phyloP scores from a whole-genome alignment of 192 early-diverging fungal genomes.

The Coemansia sp. region DNA sequence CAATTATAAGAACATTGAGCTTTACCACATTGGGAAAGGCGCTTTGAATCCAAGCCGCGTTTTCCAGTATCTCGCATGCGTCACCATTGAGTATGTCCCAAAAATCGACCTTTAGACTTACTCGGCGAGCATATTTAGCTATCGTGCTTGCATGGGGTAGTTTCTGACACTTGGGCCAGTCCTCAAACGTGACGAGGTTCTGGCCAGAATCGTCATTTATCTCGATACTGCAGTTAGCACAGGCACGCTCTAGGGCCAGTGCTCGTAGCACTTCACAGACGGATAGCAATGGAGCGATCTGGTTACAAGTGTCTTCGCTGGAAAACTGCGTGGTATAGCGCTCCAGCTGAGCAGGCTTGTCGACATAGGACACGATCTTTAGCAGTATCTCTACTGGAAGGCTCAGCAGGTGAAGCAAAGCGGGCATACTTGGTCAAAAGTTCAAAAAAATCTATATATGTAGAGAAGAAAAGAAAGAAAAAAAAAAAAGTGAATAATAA shows the following conservation, averaged over 20 bases:
- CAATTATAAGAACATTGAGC: not conserved
- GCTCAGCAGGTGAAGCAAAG: not conserved
- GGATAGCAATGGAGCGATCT: not conserved
- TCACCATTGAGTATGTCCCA: constrained; percentile 13
- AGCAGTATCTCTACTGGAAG: constrained; percentile 2
- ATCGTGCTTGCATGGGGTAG: constrained; percentile 3
- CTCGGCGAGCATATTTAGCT: not conserved
- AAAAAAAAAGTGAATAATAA: not conserved
- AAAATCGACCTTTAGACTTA: not conserved
- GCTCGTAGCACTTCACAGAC: not conserved
- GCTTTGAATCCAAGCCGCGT: not conserved
- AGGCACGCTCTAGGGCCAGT: constrained; percentile 2
- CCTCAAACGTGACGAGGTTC: not conserved
- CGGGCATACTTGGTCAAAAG: not conserved
- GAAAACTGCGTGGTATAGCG: not conserved
- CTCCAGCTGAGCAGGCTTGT: constrained; percentile 1
- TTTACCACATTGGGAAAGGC: not conserved
- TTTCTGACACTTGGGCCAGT: constrained; percentile 8
- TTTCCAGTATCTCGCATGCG: not conserved
- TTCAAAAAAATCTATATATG: not conserved
- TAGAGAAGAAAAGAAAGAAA: not conserved
- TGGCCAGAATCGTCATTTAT: constrained; percentile 7
- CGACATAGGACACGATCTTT: not conserved
- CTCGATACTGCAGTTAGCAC: not conserved
- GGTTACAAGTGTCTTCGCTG: not conserved